Evolutionary conservation across 2,329 filamentous ascomycete species (phyloP).

Genomic region (Aspergillus ochraceoroseus): DNA sequence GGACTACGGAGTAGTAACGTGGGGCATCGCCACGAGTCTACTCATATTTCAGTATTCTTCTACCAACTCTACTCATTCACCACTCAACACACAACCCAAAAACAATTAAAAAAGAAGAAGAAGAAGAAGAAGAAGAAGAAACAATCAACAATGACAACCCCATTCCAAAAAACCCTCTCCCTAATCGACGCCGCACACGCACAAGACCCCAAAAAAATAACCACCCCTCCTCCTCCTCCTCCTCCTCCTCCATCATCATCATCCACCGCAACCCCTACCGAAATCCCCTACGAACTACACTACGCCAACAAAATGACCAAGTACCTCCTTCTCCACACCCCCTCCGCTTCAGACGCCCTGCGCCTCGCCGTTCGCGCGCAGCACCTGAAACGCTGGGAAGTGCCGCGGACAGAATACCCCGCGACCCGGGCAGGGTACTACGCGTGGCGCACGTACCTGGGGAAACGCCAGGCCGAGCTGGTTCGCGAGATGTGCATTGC

Average conservation of each 20-base stretch:
- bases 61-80: background rate
- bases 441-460: slow-evolving; percentile 69
- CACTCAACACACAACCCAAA: background rate
- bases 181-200: slow-evolving; percentile 71
- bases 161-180: slow-evolving; percentile 50
- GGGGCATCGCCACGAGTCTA: no score
- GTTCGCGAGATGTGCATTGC: slow-evolving; percentile 52
- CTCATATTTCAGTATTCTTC: background rate
- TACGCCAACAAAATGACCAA: slow-evolving; percentile 75
- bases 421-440: slow-evolving; percentile 72
- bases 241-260: no score
- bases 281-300: slow-evolving; percentile 70
- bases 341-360: slow-evolving; percentile 61
- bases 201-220: slow-evolving; percentile 56
- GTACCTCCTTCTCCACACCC: slow-evolving; percentile 60
- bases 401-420: slow-evolving; percentile 68
- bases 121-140: no score
- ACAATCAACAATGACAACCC: slow-evolving; percentile 26
- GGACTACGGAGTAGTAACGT: no score
- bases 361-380: slow-evolving; percentile 76
- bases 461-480: slow-evolving; percentile 65
- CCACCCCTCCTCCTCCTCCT: no score
- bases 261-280: slow-evolving; percentile 30
- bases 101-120: no score
- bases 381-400: slow-evolving; percentile 81